phyloP scores from a whole-genome alignment of 1,284 basidiomycete species.

The Tilletia caries region DNA sequence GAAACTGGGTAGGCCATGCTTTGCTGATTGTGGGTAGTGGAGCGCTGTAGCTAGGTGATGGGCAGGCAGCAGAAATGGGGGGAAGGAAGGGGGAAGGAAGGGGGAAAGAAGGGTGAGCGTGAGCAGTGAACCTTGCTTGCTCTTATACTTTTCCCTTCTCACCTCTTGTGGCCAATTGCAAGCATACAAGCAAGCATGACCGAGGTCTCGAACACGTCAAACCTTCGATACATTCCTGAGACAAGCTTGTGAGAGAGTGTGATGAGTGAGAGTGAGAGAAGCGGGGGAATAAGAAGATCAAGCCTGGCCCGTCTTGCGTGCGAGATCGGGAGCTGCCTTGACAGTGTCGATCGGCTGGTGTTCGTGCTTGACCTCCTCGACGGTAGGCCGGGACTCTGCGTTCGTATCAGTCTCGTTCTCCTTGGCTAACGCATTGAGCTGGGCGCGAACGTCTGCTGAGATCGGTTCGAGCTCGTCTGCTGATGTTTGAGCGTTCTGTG shows the following conservation, averaged over 20 bases:
- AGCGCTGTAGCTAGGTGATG: too few relatives aligned
- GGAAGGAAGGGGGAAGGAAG: too few relatives aligned
- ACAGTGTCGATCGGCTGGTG: not conserved
- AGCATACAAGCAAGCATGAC: not conserved
- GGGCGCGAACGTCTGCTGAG: not conserved
- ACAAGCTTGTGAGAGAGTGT: not conserved
- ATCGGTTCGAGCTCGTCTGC: conserved; percentile 5
- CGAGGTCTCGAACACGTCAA: not conserved
- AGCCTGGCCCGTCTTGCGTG: not conserved
- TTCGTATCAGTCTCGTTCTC: not conserved
- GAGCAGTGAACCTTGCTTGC: too few relatives aligned
- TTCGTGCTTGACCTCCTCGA: not conserved
- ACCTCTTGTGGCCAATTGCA: not conserved
- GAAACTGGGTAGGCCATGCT: too few relatives aligned
- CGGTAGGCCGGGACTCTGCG: not conserved
- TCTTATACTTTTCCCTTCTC: not conserved
- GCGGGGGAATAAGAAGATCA: not conserved
- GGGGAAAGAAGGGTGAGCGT: too few relatives aligned
- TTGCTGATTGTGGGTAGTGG: too few relatives aligned
- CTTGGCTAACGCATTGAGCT: not conserved
- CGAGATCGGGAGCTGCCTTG: not conserved
- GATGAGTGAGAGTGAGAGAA: not conserved
- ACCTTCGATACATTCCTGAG: too few relatives aligned
- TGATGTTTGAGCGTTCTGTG: not conserved
- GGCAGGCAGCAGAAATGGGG: too few relatives aligned